phyloP scores from a whole-genome alignment of 176 grass and related monocot species.

The Lolium perenne region DNA sequence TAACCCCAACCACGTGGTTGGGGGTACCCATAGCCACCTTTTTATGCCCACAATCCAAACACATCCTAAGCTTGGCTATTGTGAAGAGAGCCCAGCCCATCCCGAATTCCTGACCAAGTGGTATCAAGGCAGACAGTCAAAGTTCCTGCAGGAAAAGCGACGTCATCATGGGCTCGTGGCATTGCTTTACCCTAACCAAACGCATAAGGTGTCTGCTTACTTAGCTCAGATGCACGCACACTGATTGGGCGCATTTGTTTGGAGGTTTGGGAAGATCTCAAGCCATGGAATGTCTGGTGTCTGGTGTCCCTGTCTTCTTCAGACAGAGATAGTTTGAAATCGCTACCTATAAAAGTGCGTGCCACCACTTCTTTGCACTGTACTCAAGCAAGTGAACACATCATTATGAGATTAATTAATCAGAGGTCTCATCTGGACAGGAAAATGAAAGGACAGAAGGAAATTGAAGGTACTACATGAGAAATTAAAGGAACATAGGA shows the following conservation, averaged over 20 bases:
- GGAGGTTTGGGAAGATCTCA: constrained; percentile 39
- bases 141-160: constrained; percentile 7
- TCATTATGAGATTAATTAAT: neutral
- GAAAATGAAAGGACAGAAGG: neutral
- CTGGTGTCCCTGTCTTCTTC: constrained; percentile 36
- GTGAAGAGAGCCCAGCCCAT: neutral
- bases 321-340: constrained; percentile 29
- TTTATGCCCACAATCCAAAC: no score
- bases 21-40: no score
- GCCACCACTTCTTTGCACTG: constrained; percentile 18
- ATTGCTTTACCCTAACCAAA: constrained; percentile 29
- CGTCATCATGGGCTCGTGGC: constrained; percentile 9
- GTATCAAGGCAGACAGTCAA: constrained; percentile 18
- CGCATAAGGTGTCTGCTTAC: constrained; percentile 14
- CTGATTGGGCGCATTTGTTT: constrained; percentile 36
- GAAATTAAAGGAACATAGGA: constrained; percentile 27
- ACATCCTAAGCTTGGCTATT: neutral
- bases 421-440: neutral
- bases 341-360: constrained; percentile 26
- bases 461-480: no score
- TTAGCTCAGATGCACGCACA: constrained; percentile 38
- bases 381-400: constrained; percentile 38
- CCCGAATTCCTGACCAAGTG: neutral
- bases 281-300: constrained; percentile 50
- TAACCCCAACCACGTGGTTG: no score